These are phyloP conservation scores for Blumeria graminis DNA, from an alignment of 2,329 filamentous ascomycete genomes.

Conservation along the genomic window DNA sequence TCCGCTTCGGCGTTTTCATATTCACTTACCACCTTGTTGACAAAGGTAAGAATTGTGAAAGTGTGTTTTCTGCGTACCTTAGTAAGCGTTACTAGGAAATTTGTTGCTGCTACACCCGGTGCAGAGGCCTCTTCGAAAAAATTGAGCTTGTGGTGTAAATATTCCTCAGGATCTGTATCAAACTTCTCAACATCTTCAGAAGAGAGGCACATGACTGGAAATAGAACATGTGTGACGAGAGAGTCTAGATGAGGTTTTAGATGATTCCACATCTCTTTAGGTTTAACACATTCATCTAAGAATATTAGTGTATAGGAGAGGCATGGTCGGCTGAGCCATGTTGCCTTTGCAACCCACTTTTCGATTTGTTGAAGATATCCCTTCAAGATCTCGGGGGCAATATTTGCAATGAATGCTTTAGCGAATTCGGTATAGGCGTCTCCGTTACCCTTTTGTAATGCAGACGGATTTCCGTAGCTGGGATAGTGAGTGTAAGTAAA, in stretches of 20 bases:
- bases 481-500: constrained; percentile 4
- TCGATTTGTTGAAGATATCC: constrained; percentile 87
- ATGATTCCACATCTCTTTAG: constrained; percentile 89
- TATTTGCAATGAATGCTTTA: constrained; percentile 72
- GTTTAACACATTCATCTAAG: constrained; percentile 89
- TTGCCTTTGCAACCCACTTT: constrained; percentile 85
- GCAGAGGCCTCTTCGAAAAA: constrained; percentile 94
- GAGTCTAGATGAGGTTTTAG: constrained; percentile 85
- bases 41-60: constrained; percentile 79
- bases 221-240: constrained; percentile 81
- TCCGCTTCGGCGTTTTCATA: constrained; percentile 68
- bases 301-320: constrained; percentile 86
- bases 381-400: constrained; percentile 90
- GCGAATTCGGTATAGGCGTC: constrained; percentile 62
- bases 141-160: constrained; percentile 89
- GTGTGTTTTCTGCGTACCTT: constrained; percentile 91
- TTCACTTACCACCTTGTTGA: constrained; percentile 83
- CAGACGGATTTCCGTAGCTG: constrained; percentile 73
- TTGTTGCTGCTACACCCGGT: constrained; percentile 85
- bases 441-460: constrained; percentile 46
- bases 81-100: constrained; percentile 84
- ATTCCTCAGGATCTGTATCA: constrained; percentile 82
- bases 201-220: constrained; percentile 80
- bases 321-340: constrained; percentile 86
- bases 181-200: constrained; percentile 88